Base-by-base conservation (phyloP, 495 filamentous ascomycete genomes). In the Neurospora sublineolata region DNA sequence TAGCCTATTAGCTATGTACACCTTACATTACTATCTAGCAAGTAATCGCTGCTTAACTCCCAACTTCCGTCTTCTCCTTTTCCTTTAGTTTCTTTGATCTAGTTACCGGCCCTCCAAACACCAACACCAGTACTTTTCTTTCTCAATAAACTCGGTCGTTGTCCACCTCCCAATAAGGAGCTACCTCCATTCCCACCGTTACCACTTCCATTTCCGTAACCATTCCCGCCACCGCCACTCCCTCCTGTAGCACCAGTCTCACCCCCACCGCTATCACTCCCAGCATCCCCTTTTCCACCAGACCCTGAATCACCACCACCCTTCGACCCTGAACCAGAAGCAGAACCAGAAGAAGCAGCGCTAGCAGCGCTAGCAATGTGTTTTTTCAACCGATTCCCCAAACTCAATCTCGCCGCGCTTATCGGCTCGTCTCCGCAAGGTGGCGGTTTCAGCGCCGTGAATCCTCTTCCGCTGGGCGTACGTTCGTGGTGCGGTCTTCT, bases 321-420 rank as follows among this genome's bases (percentile, higher is more conserved):
- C 44, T 52, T 52, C 4, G 46, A 5, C 5, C 23, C 23, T 12
- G 52, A 12, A 5, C 44, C 23, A 16, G 44, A 52, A 10, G 8
- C 10, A 10, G 44, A 23, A 30, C 23, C 46, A 58, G 46, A 58
- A 58, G 46, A 30, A 58, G 46, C 11, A 11, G 46, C 46, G 18
- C 40, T 42, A 18, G 40, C 40, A 42, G 40, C 16, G n/a, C 40
- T 18, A 60, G 52, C 52, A 60, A 60, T 60, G 16, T 60, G 52
- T 16, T 80, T 83, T 74, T 80, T 81, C 46, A 85, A 73, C 78
- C 81, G 78, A 68, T 82, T 83, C 8, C 81, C 83, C 67, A 85
- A 71, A 71, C 83, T 85, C 64, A 85, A 74, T 73, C 78, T 75
- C 38, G 83, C 83, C 69, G 81, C 81, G 18, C 81, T 82, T 33